Conservation (phyloP, 345 rosid species). For the Carallia brachiata region DNA sequence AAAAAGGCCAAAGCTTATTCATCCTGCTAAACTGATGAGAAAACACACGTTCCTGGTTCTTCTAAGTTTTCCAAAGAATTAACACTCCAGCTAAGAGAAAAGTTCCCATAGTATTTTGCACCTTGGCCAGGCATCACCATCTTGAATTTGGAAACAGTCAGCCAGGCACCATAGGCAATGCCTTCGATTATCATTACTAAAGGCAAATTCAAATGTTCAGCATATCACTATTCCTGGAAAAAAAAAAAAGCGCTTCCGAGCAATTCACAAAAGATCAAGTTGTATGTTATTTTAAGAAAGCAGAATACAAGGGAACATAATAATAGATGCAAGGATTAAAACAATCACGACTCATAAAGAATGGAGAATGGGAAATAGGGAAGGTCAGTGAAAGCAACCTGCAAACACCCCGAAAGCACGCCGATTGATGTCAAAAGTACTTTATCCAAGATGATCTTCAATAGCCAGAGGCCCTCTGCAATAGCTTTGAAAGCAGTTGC, state of each 20-base stretch:
- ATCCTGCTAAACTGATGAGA: not conserved
- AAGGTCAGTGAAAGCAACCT: constrained; percentile 46
- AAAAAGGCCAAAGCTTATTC: not conserved
- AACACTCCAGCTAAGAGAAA: not conserved
- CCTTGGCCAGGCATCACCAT: not conserved
- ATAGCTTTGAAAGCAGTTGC: constrained; percentile 56
- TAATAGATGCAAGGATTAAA: not conserved
- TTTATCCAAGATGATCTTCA: constrained; percentile 74
- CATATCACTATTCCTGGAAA: no score
- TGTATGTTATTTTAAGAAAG: not conserved
- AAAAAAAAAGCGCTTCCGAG: not conserved
- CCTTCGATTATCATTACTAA: not conserved
- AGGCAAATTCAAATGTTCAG: not conserved
- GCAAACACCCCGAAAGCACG: constrained; percentile 95
- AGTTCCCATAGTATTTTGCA: not conserved
- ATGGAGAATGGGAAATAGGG: not conserved
- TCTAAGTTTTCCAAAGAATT: not conserved
- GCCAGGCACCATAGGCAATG: not conserved
- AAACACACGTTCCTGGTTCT: not conserved
- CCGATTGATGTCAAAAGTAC: constrained; percentile 89
- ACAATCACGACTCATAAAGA: not conserved
- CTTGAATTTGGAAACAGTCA: not conserved
- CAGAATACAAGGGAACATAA: not conserved
- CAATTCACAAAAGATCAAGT: not conserved
- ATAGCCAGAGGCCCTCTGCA: constrained; percentile 55